A percentile compares a stretch with the other conserved stretches of the same genome.
Evolutionary conservation across 2,329 filamentous ascomycete species (phyloP).

Genomic region (Colletotrichum liriopes): DNA sequence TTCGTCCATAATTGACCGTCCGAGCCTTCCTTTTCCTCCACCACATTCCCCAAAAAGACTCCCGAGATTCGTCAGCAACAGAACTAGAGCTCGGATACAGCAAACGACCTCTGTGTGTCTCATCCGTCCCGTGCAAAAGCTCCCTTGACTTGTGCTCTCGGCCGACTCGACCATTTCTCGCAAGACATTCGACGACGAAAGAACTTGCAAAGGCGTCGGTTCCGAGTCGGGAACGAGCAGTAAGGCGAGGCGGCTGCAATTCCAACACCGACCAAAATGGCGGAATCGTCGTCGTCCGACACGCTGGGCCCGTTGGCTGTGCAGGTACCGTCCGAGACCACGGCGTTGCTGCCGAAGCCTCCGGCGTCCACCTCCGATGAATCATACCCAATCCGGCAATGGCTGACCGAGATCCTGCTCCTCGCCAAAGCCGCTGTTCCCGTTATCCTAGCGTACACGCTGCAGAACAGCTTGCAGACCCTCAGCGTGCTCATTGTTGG

Average conservation of each 20-base stretch:
- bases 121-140: slow-evolving; percentile 29
- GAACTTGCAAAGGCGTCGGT: neutral
- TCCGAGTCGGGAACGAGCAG: neutral
- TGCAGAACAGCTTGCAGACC: slow-evolving; percentile 90
- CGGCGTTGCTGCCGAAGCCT: slow-evolving; percentile 42
- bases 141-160: slow-evolving; percentile 24
- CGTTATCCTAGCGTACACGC: slow-evolving; percentile 86
- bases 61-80: slow-evolving; percentile 7
- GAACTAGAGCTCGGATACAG: neutral
- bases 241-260: neutral
- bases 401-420: slow-evolving; percentile 73
- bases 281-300: slow-evolving; percentile 24
- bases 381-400: slow-evolving; percentile 28
- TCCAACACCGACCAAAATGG: slow-evolving; percentile 24
- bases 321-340: slow-evolving; percentile 35
- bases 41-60: slow-evolving; percentile 1
- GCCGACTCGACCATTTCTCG: slow-evolving; percentile 6
- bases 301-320: slow-evolving; percentile 11
- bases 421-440: slow-evolving; percentile 80
- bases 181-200: neutral
- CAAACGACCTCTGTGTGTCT: slow-evolving; percentile 24
- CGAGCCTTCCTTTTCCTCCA: slow-evolving; percentile 29
- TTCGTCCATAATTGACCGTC: slow-evolving; percentile 24
- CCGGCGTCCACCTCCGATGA: slow-evolving; percentile 27
- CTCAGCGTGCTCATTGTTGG: slow-evolving; percentile 87